These are phyloP conservation scores for Wickerhamiella azyma DNA, from an alignment of 805 yeast genomes.

Conservation along the genomic window DNA sequence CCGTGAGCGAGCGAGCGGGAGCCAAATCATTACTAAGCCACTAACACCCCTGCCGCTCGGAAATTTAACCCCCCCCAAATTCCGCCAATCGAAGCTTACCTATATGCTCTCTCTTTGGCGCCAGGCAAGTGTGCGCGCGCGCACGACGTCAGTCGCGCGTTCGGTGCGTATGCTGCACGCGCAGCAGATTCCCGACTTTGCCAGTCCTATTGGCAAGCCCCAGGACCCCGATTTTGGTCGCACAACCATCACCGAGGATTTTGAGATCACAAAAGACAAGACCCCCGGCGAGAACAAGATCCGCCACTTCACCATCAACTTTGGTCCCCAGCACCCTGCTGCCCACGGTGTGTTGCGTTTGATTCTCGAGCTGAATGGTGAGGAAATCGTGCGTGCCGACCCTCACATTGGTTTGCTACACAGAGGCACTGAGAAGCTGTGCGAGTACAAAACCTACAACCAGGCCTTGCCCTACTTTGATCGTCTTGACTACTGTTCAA, in stretches of 20 bases:
- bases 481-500: constrained; percentile 66
- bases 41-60: too few species aligned
- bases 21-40: not conserved
- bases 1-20: not conserved
- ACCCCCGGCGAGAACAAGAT: constrained; percentile 33
- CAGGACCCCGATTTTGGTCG: constrained; percentile 22
- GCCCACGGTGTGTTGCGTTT: constrained; percentile 85
- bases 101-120: constrained; percentile 9
- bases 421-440: constrained; percentile 80
- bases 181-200: constrained; percentile 15
- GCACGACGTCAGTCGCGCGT: not conserved
- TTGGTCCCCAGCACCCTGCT: constrained; percentile 92
- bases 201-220: constrained; percentile 24
- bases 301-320: constrained; percentile 78
- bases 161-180: constrained; percentile 9
- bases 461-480: constrained; percentile 85
- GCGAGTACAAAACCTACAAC: constrained; percentile 72
- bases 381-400: constrained; percentile 73
- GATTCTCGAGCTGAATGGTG: constrained; percentile 77
- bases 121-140: constrained; percentile 3
- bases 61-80: not conserved
- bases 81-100: constrained; percentile 8
- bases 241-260: constrained; percentile 24
- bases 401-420: constrained; percentile 83
- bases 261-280: constrained; percentile 15